Evolutionary conservation across 495 filamentous ascomycete genomes (phyloP), one percentile per base, ranked within the genome.

Genomic region (Saxophila tyrrhenica): DNA sequence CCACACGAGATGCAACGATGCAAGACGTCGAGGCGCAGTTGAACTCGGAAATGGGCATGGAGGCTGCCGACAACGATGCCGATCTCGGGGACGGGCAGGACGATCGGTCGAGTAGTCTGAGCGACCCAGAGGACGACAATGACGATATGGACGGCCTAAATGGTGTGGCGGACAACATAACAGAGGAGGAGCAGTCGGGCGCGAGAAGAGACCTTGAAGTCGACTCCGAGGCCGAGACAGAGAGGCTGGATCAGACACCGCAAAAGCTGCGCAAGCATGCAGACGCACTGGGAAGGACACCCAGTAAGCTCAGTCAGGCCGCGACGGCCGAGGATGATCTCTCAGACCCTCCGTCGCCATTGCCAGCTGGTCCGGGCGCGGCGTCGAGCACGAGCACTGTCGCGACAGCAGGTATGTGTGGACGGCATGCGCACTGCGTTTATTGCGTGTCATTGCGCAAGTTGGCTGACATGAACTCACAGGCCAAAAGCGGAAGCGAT

Each of bases 221-320:
- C 60, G 91, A 97, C 70, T 94, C 92, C n/a, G 92, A 98, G 69
- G 92, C 94, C 24, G 92, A 96, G 72, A 98, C 92, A 8, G 94
- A 97, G 71, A 81, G 94, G 49, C 76, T 97, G 61, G 91, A 94
- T 60, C 81, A 86, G 64, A 90, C 91, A n/a, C 94, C 92, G 20
- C 80, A 85, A 53, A 88, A 90, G 57, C 70, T 57, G 55, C 48
- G 52, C 20, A 46, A 55, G 25, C 50, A 55, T 25, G 42, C 48
- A 32, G 64, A 67, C 35, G 52, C 32, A 21, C 16, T 58, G 32
- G 61, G 62, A 29, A 62, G 63, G 54, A 64, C 65, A 20, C 69
- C 69, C 15, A 72, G 67, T 53, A 68, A 67, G 62, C 58, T 60
- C 54, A 60, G 47, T n/a, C 51, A 54, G 35, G 50, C 57, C 43